Conservation (phyloP, 306 rosid species). For the Cicer chorassanicum region DNA sequence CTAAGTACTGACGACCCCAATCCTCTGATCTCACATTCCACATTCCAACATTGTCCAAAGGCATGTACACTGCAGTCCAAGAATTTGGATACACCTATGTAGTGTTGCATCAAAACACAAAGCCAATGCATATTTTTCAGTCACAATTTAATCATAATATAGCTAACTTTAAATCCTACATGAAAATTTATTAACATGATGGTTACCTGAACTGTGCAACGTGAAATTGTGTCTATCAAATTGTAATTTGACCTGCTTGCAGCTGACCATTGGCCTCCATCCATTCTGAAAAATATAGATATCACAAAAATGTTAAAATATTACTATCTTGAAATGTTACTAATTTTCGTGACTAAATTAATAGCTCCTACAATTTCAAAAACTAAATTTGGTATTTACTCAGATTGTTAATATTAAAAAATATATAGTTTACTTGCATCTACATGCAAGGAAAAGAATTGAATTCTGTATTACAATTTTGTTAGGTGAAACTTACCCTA, state of each 20-base stretch:
- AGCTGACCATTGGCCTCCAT: constrained; percentile 88
- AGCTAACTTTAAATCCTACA: background rate
- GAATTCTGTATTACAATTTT: background rate
- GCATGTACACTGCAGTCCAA: constrained; percentile 85
- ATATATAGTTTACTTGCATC: background rate
- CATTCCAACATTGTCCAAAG: constrained; percentile 95
- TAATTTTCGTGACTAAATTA: too few relatives aligned
- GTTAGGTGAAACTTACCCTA: constrained; percentile 62
- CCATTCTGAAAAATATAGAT: constrained; percentile 63
- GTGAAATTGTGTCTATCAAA: constrained; percentile 78
- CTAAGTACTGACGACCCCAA: constrained; percentile 83
- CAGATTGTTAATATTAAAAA: background rate
- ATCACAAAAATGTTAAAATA: background rate
- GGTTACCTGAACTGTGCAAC: constrained; percentile 79
- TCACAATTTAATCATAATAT: constrained; percentile 19
- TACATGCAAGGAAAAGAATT: background rate
- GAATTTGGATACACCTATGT: constrained; percentile 80
- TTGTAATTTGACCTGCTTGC: constrained; percentile 73
- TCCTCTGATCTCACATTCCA: constrained; percentile 87
- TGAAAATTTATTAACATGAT: constrained; percentile 1
- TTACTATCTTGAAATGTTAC: too few relatives aligned
- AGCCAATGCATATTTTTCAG: background rate
- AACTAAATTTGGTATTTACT: too few relatives aligned
- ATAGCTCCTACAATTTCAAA: too few relatives aligned
- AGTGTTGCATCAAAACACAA: constrained; percentile 11